Conservation (phyloP, 2,329 filamentous ascomycete species). For the Stagonosporopsis rhizophila region DNA sequence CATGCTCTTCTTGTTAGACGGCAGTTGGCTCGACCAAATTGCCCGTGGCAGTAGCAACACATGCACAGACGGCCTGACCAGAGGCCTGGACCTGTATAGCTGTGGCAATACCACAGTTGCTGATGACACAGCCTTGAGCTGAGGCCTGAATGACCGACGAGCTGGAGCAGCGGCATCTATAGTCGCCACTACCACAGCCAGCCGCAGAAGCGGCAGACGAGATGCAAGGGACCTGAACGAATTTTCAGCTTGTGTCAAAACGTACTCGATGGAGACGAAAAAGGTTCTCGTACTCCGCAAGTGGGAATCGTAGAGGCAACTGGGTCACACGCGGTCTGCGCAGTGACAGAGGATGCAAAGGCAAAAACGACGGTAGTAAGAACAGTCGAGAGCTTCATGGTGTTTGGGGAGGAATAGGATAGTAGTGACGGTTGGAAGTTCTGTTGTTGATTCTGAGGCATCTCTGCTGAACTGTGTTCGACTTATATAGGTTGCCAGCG, state of each 20-base stretch:
- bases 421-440: not conserved
- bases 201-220: slow-evolving; percentile 16
- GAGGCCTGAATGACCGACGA: slow-evolving; percentile 19
- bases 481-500: not conserved
- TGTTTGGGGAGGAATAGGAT: not conserved
- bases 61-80: slow-evolving; percentile 21
- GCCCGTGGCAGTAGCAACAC: slow-evolving; percentile 14
- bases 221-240: slow-evolving; percentile 17
- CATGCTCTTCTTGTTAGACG: not conserved
- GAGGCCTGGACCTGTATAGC: slow-evolving; percentile 23
- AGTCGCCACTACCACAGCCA: slow-evolving; percentile 18
- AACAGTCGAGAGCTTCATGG: slow-evolving; percentile 9
- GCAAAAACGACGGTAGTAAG: slow-evolving; percentile 8
- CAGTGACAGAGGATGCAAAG: slow-evolving; percentile 13
- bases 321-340: slow-evolving; percentile 24
- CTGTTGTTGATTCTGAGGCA: not conserved
- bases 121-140: slow-evolving; percentile 22
- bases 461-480: not conserved
- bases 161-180: slow-evolving; percentile 23
- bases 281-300: slow-evolving; percentile 16
- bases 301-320: slow-evolving; percentile 19
- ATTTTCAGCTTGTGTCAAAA: not conserved
- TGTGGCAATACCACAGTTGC: slow-evolving; percentile 19
- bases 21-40: slow-evolving; percentile 1
- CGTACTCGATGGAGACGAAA: not conserved